Evolutionary conservation across 805 yeast species (phyloP), one percentile per base, ranked within the genome.

Genomic region (Lipomyces yamadae): DNA sequence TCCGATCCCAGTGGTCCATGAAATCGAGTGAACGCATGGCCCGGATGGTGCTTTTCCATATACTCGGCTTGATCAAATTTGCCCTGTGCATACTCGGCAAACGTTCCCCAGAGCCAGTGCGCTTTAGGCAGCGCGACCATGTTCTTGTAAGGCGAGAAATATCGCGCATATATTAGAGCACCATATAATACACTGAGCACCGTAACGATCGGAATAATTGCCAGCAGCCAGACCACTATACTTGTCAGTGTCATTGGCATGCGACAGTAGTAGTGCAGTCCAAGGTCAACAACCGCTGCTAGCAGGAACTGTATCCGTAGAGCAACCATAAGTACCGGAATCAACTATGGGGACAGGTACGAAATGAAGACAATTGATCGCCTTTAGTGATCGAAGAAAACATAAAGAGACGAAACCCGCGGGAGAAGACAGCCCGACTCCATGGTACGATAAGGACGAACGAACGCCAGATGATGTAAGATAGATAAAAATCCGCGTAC

Each of bases 1-100:
- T 65, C 71, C 63, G 39, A 53, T 15, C 70, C 69, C 30, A 68
- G n/a, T 2, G 63, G 63, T 3, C 69, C 69, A 13, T 54, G 53
- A 48, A 65, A 62, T 53, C 71, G 60, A 13, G 56, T 18, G 58
- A 65, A 68, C 8, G 48, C 32, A 7, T 4, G 33, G 13, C 60
- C 63, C 3, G 68, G 70, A 32, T 64, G 35, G 48, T 56, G 39
- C 37, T 56, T 48, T n/a, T 35, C 60, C 65, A 67, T 56, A 33
- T 34, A 39, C 7, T 60, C 54, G 24, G 60, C 61, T 34, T 64
- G 66, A 32, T 58, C 61, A 39, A 61, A 62, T 18, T 57, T 13
- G 34, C 62, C 53, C 11, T 55, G 33, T 18, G 24, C 60, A 58
- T 58, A 67, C 4, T 64, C 60, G 15, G 13, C 39, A 33, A 45